Percentiles rank a stretch among this genome's conserved stretches.
Evolutionary conservation across 352 stramenopile species (phyloP).

Genomic region (Globisporangium splendens): DNA sequence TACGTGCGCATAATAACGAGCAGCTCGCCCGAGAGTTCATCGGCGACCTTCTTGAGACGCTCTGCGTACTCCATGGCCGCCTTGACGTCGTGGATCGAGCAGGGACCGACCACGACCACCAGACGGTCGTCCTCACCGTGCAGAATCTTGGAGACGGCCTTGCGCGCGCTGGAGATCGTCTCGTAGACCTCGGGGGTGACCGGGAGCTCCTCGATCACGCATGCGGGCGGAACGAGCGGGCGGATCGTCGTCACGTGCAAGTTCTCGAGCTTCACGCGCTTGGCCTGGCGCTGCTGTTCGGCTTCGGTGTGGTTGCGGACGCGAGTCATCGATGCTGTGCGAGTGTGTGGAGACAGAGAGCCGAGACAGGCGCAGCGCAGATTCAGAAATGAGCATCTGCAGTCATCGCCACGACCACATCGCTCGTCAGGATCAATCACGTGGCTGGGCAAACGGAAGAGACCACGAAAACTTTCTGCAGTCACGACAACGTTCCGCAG

Average conservation of each 20-base stretch:
- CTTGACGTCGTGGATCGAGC: slow-evolving; percentile 88
- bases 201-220: slow-evolving; percentile 69
- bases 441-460: slow-evolving; percentile 4
- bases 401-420: not conserved
- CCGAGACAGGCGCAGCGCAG: slow-evolving; percentile 7
- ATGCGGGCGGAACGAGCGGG: slow-evolving; percentile 62
- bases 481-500: too few species aligned
- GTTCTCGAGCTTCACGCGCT: slow-evolving; percentile 71
- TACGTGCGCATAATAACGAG: slow-evolving; percentile 90
- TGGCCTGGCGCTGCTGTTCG: slow-evolving; percentile 34
- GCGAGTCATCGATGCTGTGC: slow-evolving; percentile 23
- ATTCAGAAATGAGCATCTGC: slow-evolving; percentile 25
- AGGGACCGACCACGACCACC: slow-evolving; percentile 80
- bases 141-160: slow-evolving; percentile 68
- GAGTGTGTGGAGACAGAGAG: slow-evolving; percentile 9
- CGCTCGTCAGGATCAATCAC: not conserved
- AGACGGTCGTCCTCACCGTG: slow-evolving; percentile 81
- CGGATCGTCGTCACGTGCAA: slow-evolving; percentile 71
- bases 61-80: slow-evolving; percentile 80
- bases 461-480: not conserved
- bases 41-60: slow-evolving; percentile 58
- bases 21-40: slow-evolving; percentile 78
- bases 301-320: slow-evolving; percentile 15
- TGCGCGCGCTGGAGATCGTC: slow-evolving; percentile 49
- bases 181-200: slow-evolving; percentile 66